A percentile compares a stretch with the other conserved stretches of the same genome.
Conservation (phyloP, 495 filamentous ascomycete genomes). For the Parachaetomium inaequale region DNA sequence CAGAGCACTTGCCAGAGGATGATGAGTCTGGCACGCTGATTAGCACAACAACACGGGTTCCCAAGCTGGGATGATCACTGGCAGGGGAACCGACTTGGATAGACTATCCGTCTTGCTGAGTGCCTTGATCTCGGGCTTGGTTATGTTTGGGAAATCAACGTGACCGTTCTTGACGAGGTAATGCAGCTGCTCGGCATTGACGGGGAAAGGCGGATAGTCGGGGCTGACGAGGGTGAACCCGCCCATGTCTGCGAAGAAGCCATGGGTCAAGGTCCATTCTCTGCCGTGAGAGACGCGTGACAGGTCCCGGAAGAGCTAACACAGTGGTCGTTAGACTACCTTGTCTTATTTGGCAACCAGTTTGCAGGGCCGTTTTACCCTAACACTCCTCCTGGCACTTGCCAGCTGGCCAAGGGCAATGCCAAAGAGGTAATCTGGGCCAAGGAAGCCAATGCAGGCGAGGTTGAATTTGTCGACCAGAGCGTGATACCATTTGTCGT, state of each 20-base stretch:
- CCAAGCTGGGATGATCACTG: background rate
- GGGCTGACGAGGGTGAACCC: conserved; percentile 28
- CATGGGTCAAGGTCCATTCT: conserved; percentile 36
- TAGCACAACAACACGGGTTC: background rate
- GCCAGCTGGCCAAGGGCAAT: conserved; percentile 20
- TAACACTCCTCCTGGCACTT: conserved; percentile 8
- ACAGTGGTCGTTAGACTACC: background rate
- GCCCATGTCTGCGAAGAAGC: conserved; percentile 40
- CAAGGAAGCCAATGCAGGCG: conserved; percentile 9
- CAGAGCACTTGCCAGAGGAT: conserved; percentile 13
- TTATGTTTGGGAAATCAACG: conserved; percentile 16
- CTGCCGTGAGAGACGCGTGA: conserved; percentile 3
- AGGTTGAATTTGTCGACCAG: conserved; percentile 16
- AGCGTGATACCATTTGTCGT: conserved; percentile 12
- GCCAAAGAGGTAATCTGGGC: conserved; percentile 18
- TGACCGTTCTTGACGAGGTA: conserved; percentile 31
- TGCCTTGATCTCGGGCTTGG: conserved; percentile 35
- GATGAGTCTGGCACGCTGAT: conserved; percentile 3
- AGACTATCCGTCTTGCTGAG: conserved; percentile 26
- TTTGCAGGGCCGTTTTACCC: background rate
- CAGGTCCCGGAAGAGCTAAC: background rate
- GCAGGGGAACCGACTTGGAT: conserved; percentile 6
- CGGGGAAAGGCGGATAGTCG: conserved; percentile 28
- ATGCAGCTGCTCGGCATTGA: conserved; percentile 37
- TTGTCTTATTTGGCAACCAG: background rate